A percentile compares a stretch with the other conserved stretches of the same genome.
These are phyloP conservation scores for Hymenoscyphus infarciens DNA, from an alignment of 2,329 filamentous ascomycete genomes.

Conservation along the genomic window DNA sequence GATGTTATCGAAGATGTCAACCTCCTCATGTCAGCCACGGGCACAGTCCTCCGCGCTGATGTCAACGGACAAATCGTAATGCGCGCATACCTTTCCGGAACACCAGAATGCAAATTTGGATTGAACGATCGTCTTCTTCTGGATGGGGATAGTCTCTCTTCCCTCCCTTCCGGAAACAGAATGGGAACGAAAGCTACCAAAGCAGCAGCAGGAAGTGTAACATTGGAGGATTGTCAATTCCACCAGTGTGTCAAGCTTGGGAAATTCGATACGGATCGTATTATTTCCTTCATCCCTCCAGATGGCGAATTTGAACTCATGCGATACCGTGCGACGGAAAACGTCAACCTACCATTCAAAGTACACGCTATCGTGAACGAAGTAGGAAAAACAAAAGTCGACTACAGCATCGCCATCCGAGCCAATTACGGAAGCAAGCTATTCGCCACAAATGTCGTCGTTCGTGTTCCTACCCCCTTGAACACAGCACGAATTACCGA, in stretches of 20 bases:
- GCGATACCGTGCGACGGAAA: conserved; percentile 96
- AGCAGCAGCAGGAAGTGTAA: conserved; percentile 91
- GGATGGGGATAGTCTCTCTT: conserved; percentile 67
- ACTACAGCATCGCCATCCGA: conserved; percentile 96
- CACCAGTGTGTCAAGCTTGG: conserved; percentile 98
- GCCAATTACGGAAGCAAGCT: conserved; percentile 96
- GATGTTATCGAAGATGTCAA: conserved; percentile 99
- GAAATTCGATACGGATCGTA: conserved; percentile 93
- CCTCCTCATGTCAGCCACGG: conserved; percentile 96
- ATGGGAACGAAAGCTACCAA: conserved; percentile 86
- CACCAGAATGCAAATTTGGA: conserved; percentile 97
- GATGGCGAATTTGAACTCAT: conserved; percentile 98
- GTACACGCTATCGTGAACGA: conserved; percentile 98
- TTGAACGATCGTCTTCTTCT: conserved; percentile 92
- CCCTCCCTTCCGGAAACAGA: conserved; percentile 69
- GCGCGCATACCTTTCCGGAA: conserved; percentile 95
- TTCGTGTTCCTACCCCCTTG: conserved; percentile 90
- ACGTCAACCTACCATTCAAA: conserved; percentile 98
- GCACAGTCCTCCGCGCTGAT: conserved; percentile 89
- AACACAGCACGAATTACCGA: conserved; percentile 95
- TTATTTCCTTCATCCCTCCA: conserved; percentile 94
- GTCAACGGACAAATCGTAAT: conserved; percentile 98
- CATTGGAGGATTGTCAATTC: conserved; percentile 96
- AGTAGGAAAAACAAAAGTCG: conserved; percentile 92
- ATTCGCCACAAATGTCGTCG: conserved; percentile 93